Conservation (phyloP, 2,329 filamentous ascomycete species). For the Chaetomium sp. region DNA sequence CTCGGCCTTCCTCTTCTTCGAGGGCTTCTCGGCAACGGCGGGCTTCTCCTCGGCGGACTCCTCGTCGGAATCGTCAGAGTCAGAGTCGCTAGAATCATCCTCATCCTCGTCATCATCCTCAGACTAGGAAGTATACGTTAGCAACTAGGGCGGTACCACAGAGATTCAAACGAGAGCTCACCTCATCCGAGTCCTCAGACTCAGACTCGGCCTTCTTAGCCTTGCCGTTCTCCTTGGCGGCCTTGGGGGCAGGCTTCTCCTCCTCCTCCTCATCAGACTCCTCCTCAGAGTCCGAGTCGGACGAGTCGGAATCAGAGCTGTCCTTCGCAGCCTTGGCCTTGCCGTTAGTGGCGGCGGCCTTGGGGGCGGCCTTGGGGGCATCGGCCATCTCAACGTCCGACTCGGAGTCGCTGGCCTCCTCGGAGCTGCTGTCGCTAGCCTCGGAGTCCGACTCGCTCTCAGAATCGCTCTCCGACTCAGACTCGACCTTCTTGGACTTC, state of each 20-base stretch:
- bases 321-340: constrained; percentile 38
- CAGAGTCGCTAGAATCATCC: constrained; percentile 41
- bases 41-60: constrained; percentile 40
- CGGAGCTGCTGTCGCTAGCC: constrained; percentile 33
- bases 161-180: neutral
- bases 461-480: constrained; percentile 35
- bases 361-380: constrained; percentile 41
- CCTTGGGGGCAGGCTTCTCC: constrained; percentile 42
- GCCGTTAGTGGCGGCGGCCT: constrained; percentile 43
- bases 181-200: constrained; percentile 34
- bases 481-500: constrained; percentile 41
- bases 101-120: constrained; percentile 43
- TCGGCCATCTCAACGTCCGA: constrained; percentile 45
- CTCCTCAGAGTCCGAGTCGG: constrained; percentile 42
- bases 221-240: constrained; percentile 44
- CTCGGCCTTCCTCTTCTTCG: constrained; percentile 70
- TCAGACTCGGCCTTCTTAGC: constrained; percentile 37
- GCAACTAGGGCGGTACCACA: constrained; percentile 14
- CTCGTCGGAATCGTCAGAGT: constrained; percentile 41
- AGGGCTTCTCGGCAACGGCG: constrained; percentile 49
- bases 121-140: constrained; percentile 25
- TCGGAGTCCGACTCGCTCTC: constrained; percentile 37
- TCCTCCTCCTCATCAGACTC: constrained; percentile 33
- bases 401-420: constrained; percentile 34
- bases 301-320: constrained; percentile 34